Evolutionary conservation across 176 grass and related monocot species (phyloP).

Genomic region (Aegilops bicornis): DNA sequence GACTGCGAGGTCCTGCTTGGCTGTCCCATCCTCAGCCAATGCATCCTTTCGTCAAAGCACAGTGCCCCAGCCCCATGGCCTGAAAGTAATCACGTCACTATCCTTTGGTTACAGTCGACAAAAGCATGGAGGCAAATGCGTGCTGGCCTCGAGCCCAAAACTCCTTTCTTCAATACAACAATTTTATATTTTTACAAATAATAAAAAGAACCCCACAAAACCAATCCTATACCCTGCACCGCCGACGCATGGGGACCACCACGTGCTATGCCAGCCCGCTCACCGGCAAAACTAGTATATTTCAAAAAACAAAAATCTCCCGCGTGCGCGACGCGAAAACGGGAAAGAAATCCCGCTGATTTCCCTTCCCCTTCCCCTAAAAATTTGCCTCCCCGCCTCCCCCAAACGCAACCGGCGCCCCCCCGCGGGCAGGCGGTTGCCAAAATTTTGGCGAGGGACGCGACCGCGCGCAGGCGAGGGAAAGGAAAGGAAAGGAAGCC

Average conservation of each 20-base stretch:
- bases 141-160: neutral
- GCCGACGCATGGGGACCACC: neutral
- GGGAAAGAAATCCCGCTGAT: neutral
- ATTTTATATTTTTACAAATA: neutral
- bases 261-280: neutral
- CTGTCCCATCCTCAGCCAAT: neutral
- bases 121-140: neutral
- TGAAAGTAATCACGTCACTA: neutral
- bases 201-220: neutral
- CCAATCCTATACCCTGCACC: neutral
- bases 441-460: constrained; percentile 7
- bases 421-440: neutral
- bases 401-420: neutral
- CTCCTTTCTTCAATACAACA: neutral
- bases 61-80: neutral
- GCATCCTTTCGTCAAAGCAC: neutral
- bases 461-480: neutral
- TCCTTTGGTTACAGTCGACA: too few species aligned
- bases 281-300: neutral
- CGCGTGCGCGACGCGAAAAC: neutral
- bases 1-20: neutral
- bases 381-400: neutral
- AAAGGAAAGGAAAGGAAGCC: neutral
- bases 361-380: neutral
- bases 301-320: neutral